These are phyloP conservation scores for Spergularia azorica DNA, from an alignment of 179 eudicot genomes.

Conservation along the genomic window DNA sequence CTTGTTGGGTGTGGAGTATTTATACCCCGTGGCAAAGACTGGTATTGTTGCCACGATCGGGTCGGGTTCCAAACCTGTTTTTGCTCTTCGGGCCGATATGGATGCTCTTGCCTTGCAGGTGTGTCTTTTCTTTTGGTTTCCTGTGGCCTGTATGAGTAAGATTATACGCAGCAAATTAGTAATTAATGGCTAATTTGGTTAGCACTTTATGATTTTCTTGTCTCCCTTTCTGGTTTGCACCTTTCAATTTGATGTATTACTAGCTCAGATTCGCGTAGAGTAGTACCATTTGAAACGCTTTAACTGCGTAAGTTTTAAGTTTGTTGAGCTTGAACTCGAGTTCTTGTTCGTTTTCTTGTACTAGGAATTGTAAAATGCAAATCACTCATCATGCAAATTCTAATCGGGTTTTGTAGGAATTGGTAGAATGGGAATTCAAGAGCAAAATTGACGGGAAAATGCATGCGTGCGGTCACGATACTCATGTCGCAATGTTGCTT, in stretches of 20 bases:
- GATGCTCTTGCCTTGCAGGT: slow-evolving; percentile 56
- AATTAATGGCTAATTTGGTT: too few species aligned
- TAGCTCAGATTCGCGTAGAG: too few species aligned
- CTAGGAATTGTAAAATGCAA: too few species aligned
- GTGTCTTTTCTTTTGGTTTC: not conserved
- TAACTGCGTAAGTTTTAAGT: too few species aligned
- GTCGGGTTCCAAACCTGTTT: slow-evolving; percentile 38
- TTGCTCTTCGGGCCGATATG: slow-evolving; percentile 53
- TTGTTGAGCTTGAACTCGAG: too few species aligned
- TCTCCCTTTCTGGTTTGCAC: too few species aligned
- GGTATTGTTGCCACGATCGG: slow-evolving; percentile 46
- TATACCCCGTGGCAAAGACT: slow-evolving; percentile 47
- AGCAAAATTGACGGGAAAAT: slow-evolving; percentile 47
- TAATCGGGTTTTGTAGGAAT: slow-evolving; percentile 33
- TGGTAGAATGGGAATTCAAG: slow-evolving; percentile 46
- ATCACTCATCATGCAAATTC: not conserved
- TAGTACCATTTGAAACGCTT: too few species aligned
- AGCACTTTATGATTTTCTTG: too few species aligned
- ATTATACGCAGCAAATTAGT: too few species aligned
- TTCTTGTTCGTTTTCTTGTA: too few species aligned
- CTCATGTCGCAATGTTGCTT: slow-evolving; percentile 52
- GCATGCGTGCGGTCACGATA: slow-evolving; percentile 59
- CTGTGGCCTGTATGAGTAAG: too few species aligned
- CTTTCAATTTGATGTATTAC: too few species aligned
- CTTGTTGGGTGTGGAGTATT: slow-evolving; percentile 33